phyloP scores from a whole-genome alignment of 495 filamentous ascomycete species.

The Lichina pygmaea region DNA sequence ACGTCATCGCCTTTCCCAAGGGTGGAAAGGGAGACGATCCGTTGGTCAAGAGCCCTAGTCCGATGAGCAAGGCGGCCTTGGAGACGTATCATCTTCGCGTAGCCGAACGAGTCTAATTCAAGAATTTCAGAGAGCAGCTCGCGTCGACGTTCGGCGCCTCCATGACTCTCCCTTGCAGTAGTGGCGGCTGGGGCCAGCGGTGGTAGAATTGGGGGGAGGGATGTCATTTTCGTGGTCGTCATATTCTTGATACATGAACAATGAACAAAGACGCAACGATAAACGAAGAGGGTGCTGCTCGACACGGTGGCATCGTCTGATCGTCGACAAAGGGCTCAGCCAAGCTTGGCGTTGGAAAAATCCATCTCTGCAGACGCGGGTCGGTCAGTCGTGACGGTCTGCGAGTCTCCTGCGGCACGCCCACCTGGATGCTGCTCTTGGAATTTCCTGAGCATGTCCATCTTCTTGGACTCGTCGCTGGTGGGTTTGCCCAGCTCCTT shows the following conservation, averaged over 20 bases:
- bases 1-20: slow-evolving; percentile 96
- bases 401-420: neutral
- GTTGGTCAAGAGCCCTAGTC: slow-evolving; percentile 47
- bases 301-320: too few relatives aligned
- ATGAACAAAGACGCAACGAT: too few relatives aligned
- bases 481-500: slow-evolving; percentile 77
- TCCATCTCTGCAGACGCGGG: slow-evolving; percentile 38
- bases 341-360: slow-evolving; percentile 52
- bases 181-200: too few relatives aligned
- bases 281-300: too few relatives aligned
- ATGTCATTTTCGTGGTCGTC: too few relatives aligned
- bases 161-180: too few relatives aligned
- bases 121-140: neutral
- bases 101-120: slow-evolving; percentile 4
- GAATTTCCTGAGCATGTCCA: slow-evolving; percentile 79
- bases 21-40: slow-evolving; percentile 62
- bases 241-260: too few relatives aligned
- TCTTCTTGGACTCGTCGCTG: slow-evolving; percentile 80
- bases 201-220: too few relatives aligned
- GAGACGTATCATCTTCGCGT: slow-evolving; percentile 40
- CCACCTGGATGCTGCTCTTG: slow-evolving; percentile 39
- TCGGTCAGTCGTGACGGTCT: neutral
- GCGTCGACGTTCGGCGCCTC: neutral
- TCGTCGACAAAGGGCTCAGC: slow-evolving; percentile 10
- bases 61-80: slow-evolving; percentile 33